Evolutionary conservation across 1,284 basidiomycete species (phyloP).

Genomic region (Trametes pubescens): DNA sequence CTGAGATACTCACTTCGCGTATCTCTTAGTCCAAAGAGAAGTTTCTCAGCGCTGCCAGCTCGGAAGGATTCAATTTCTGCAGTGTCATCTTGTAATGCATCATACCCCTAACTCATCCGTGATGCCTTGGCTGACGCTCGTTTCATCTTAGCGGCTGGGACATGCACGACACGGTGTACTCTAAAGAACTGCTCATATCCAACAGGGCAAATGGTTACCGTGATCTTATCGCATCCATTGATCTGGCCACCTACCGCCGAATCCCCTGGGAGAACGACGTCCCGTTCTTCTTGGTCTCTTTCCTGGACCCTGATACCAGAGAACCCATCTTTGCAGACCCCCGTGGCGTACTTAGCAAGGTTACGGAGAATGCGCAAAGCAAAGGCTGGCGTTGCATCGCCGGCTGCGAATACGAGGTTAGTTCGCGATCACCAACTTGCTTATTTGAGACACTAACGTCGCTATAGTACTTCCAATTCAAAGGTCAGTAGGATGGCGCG

Average conservation of each 20-base stretch:
- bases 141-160: constrained; percentile 76
- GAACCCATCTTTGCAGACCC: constrained; percentile 86
- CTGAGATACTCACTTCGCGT: background rate
- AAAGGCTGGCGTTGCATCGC: constrained; percentile 72
- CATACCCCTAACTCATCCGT: constrained; percentile 13
- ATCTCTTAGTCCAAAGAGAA: constrained; percentile 82
- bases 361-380: constrained; percentile 58
- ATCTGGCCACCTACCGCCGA: constrained; percentile 85
- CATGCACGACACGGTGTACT: constrained; percentile 86
- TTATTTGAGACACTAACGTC: constrained; percentile 1
- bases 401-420: constrained; percentile 92
- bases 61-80: constrained; percentile 91
- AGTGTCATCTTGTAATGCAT: constrained; percentile 82
- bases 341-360: constrained; percentile 77
- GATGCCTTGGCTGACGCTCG: constrained; percentile 11
- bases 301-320: constrained; percentile 85
- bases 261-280: constrained; percentile 94
- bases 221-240: constrained; percentile 86
- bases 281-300: constrained; percentile 93
- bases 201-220: constrained; percentile 92
- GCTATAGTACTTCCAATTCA: constrained; percentile 91
- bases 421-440: constrained; percentile 27
- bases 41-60: constrained; percentile 86
- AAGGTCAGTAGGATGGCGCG: constrained; percentile 55
- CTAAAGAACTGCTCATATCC: constrained; percentile 87